Conservation (phyloP, 345 rosid species). For the Durio zibethinus region DNA sequence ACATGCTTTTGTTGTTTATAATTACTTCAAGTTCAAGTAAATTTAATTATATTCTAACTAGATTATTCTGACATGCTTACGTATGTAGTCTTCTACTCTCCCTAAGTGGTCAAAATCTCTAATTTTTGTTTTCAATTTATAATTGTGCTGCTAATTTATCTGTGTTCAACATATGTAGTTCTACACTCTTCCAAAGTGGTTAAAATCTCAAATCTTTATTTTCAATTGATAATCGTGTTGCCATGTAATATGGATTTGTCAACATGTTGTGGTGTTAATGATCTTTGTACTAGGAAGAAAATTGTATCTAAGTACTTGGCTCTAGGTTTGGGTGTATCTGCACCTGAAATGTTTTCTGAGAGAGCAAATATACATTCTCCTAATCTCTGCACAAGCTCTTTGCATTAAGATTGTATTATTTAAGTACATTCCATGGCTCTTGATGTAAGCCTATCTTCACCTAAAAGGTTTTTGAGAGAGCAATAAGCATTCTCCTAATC, state of each 20-base stretch:
- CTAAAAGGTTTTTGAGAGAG: background rate
- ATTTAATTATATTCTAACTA: no score
- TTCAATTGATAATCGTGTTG: background rate
- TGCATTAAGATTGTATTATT: background rate
- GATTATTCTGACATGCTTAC: background rate
- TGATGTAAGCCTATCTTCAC: background rate
- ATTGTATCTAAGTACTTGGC: background rate
- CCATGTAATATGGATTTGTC: background rate
- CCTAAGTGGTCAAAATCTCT: background rate
- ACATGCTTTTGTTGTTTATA: constrained; percentile 2
- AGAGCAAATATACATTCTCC: background rate
- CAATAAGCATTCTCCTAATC: background rate
- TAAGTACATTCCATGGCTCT: background rate
- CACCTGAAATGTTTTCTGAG: background rate
- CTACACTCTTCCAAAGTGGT: background rate
- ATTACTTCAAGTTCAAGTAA: background rate
- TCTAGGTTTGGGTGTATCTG: background rate
- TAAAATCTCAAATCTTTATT: background rate
- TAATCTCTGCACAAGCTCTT: background rate
- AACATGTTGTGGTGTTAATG: background rate
- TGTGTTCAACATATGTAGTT: background rate
- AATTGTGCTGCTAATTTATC: background rate
- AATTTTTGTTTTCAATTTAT: background rate
- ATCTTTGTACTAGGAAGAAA: background rate
- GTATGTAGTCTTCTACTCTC: background rate